A percentile compares a stretch with the other conserved stretches of the same genome.
These are phyloP conservation scores for Dothidotthia symphoricarpi DNA, from an alignment of 2,329 filamentous ascomycete species.

Conservation along the genomic window DNA sequence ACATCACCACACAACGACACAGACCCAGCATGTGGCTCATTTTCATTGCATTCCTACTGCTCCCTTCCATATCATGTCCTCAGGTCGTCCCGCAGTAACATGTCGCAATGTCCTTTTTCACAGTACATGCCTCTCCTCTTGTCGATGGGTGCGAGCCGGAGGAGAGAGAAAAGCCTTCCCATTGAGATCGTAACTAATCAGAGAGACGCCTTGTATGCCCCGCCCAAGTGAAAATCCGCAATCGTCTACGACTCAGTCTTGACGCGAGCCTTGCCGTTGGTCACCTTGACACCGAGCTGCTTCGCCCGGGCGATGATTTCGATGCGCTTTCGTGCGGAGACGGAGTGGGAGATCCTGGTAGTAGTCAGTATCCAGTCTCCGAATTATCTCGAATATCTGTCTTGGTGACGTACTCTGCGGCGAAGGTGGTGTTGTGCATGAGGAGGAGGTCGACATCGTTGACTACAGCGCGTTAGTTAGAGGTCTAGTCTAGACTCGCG, in stretches of 20 bases:
- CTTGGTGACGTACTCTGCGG: constrained; percentile 76
- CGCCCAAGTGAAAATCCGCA: constrained; percentile 30
- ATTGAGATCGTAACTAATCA: constrained; percentile 41
- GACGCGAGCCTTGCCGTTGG: constrained; percentile 98
- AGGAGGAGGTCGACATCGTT: constrained; percentile 95
- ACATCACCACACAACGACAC: constrained; percentile 2
- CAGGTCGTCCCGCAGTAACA: constrained; percentile 16
- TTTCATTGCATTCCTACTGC: constrained; percentile 30
- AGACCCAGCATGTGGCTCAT: constrained; percentile 20
- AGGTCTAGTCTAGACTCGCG: background rate
- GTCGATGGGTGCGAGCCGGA: constrained; percentile 22
- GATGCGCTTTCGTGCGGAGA: constrained; percentile 97
- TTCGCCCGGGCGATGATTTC: constrained; percentile 97
- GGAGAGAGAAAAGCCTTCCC: constrained; percentile 35
- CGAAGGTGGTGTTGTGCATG: constrained; percentile 99
- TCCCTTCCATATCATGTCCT: constrained; percentile 17
- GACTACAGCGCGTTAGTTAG: constrained; percentile 41
- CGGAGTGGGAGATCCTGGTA: constrained; percentile 88
- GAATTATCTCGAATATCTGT: background rate
- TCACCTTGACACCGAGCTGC: constrained; percentile 99
- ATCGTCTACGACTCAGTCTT: constrained; percentile 75
- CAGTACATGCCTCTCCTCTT: constrained; percentile 30
- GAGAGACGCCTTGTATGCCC: constrained; percentile 42
- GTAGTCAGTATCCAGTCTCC: constrained; percentile 9
- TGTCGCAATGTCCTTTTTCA: constrained; percentile 29